These are phyloP conservation scores for Corylus heterophylla DNA, from an alignment of 306 rosid species.

Conservation along the genomic window DNA sequence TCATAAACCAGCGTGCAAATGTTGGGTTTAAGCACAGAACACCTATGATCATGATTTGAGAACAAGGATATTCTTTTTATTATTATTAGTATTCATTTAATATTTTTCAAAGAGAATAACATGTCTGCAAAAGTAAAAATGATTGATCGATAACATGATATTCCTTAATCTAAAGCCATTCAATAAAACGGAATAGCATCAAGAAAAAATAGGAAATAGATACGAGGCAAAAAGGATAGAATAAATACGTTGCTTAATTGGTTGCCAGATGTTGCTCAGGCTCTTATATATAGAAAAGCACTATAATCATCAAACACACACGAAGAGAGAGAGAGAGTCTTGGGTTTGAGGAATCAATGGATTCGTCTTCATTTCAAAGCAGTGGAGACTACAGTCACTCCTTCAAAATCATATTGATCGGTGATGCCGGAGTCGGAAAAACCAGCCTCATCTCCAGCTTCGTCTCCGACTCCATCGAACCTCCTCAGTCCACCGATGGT, in stretches of 20 bases:
- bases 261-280: background rate
- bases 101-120: too few species aligned
- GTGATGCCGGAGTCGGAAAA: conserved; percentile 92
- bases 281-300: conserved; percentile 19
- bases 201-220: background rate
- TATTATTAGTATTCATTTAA: too few species aligned
- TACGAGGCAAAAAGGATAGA: conserved; percentile 32
- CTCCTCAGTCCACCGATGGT: conserved; percentile 84
- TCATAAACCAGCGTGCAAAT: too few species aligned
- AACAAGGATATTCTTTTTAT: too few species aligned
- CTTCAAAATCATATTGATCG: conserved; percentile 90
- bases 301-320: conserved; percentile 28
- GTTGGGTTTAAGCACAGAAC: too few species aligned
- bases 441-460: conserved; percentile 85
- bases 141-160: too few species aligned
- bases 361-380: conserved; percentile 78
- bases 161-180: too few species aligned
- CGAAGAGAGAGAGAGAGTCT: conserved; percentile 7
- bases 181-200: background rate
- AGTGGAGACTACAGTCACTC: conserved; percentile 72
- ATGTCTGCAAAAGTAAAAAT: too few species aligned
- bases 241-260: conserved; percentile 53
- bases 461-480: conserved; percentile 57
- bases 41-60: too few species aligned
- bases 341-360: conserved; percentile 36